Percentiles rank a stretch among this genome's conserved stretches.
Evolutionary conservation across 2,329 filamentous ascomycete genomes (phyloP).

Genomic region (Domatiomyces catenatus): DNA sequence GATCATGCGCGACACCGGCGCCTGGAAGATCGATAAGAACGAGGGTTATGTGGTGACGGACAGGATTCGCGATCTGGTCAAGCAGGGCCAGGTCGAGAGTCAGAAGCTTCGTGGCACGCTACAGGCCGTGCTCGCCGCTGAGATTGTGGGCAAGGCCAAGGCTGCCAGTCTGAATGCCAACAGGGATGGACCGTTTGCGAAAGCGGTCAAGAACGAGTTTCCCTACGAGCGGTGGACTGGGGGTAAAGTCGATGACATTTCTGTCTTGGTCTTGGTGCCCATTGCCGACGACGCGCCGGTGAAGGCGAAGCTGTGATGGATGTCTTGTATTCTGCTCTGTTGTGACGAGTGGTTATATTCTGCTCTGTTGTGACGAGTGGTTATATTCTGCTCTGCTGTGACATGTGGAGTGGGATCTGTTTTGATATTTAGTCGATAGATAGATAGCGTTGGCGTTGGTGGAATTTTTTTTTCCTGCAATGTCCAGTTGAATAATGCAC

Average conservation of each 20-base stretch:
- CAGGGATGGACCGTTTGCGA: constrained; percentile 83
- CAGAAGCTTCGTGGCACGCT: constrained; percentile 36
- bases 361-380: too few relatives aligned
- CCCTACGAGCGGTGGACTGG: constrained; percentile 77
- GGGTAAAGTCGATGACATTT: constrained; percentile 93
- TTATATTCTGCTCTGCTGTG: not conserved
- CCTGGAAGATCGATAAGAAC: constrained; percentile 51
- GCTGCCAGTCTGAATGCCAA: constrained; percentile 65
- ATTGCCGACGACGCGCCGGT: constrained; percentile 39
- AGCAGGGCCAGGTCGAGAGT: constrained; percentile 26
- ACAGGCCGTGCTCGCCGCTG: constrained; percentile 63
- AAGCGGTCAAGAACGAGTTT: constrained; percentile 77
- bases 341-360: not conserved
- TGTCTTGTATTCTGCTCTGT: too few relatives aligned
- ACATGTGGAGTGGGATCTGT: not conserved
- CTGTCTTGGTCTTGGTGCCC: constrained; percentile 64
- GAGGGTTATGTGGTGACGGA: constrained; percentile 49
- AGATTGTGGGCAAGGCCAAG: constrained; percentile 71
- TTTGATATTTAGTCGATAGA: not conserved
- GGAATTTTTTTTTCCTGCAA: not conserved
- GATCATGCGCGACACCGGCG: constrained; percentile 57
- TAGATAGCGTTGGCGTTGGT: not conserved
- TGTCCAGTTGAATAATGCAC: not conserved
- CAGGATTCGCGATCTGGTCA: constrained; percentile 37
- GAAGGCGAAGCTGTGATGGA: constrained; percentile 14